Base-by-base conservation (phyloP, 2,329 filamentous ascomycete genomes). In the Drechmeria coniospora region DNA sequence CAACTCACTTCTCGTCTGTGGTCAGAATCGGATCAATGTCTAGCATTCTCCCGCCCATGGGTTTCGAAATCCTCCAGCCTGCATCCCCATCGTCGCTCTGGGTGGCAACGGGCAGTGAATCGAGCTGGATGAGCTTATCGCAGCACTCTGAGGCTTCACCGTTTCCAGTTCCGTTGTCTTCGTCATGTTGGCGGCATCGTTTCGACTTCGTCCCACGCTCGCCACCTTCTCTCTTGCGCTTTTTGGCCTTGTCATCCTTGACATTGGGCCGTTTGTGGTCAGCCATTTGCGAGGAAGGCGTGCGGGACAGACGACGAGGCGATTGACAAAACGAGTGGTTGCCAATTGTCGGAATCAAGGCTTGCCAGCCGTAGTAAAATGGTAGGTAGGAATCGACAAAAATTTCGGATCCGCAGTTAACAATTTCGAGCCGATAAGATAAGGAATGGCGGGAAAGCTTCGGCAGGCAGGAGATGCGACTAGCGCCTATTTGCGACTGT, bases 11-110 rank as follows among this genome's bases (percentile, higher is more conserved):
- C 46, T 78, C 72, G 44, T 77, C 68, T 2, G 49, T 45, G 4
- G 67, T 66, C 37, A 78, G 61, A 23, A 77, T 63, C 2, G 73
- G 69, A 36, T 78, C 73, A 33, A 75, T 64, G 42, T 76, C 62
- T 26, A 72, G 53, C 56, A 78, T 75, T 33, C 70, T 57, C 15
- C 74, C 74, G 29, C 72, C 74, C 60, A 75, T 68, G 9, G 74
- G 66, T 38, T 67, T 65, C 4, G 73, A 75, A 15, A 78, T 48
- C 39, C 57, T 64, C 74, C 74, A 79, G 32, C 55, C 52, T 14
- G 49, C 40, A 26, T 49, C 49, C 21, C 42, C 38, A 24, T 50
- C 39, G 17, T 45, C 41, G 26, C 43, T 36, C 12, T 41, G 37
- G 20, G 42, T 33, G n/a, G 37, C 27, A 28, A 32, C 30, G 11